Conservation (phyloP, 2,329 filamentous ascomycete genomes). For the Cladophialophora carrionii region DNA sequence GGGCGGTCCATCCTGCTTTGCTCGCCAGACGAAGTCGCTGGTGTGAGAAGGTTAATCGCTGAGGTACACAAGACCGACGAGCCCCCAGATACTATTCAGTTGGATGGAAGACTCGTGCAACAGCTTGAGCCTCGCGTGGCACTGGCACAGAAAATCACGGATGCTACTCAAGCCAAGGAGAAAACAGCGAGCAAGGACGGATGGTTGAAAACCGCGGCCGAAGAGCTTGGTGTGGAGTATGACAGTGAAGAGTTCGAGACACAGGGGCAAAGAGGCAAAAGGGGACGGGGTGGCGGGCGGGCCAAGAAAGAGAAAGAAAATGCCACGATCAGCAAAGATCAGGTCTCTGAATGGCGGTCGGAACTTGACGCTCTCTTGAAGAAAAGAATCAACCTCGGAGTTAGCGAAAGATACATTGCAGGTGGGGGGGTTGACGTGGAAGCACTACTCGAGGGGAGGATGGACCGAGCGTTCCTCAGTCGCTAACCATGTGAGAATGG, state of each 20-base stretch:
- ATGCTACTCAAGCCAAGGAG: slow-evolving; percentile 81
- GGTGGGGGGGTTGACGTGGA: slow-evolving; percentile 82
- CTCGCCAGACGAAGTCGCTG: slow-evolving; percentile 84
- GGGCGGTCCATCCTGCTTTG: slow-evolving; percentile 88
- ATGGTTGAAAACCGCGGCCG: slow-evolving; percentile 80
- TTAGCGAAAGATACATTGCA: slow-evolving; percentile 84
- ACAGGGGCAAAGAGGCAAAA: slow-evolving; percentile 60
- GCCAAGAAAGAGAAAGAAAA: slow-evolving; percentile 74
- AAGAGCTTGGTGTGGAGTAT: slow-evolving; percentile 92
- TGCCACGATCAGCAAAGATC: slow-evolving; percentile 64
- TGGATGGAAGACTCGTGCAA: slow-evolving; percentile 77
- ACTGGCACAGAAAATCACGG: slow-evolving; percentile 84
- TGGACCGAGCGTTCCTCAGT: slow-evolving; percentile 28
- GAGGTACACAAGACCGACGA: slow-evolving; percentile 73
- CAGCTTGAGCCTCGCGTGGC: slow-evolving; percentile 76
- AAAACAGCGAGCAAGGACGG: slow-evolving; percentile 81
- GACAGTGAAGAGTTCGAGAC: slow-evolving; percentile 83
- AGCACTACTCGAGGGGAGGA: slow-evolving; percentile 65
- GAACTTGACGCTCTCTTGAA: slow-evolving; percentile 72
- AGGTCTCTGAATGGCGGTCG: slow-evolving; percentile 70
- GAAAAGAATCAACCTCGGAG: slow-evolving; percentile 79
- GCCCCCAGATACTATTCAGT: slow-evolving; percentile 65
- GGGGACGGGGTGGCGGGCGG: slow-evolving; percentile 73
- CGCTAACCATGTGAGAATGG: slow-evolving; percentile 13
- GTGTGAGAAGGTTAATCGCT: slow-evolving; percentile 78